Evolutionary conservation across 2,329 filamentous ascomycete genomes (phyloP), one percentile per base, ranked within the genome.

Genomic region (Neonectria magnoliae): DNA sequence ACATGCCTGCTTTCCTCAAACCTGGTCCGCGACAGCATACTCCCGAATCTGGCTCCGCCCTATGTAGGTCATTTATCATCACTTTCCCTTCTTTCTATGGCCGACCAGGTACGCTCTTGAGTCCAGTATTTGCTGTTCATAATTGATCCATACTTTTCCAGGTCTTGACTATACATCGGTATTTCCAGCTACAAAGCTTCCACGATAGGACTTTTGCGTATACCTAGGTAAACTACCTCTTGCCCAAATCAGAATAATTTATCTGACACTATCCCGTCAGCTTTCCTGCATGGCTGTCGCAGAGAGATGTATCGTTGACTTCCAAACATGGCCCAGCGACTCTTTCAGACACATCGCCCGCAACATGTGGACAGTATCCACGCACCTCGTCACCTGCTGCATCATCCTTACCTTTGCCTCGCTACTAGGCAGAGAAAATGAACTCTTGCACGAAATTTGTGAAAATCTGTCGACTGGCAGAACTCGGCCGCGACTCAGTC

Each of bases 151-250:
- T 14, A 5, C 1, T 25, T 9, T 38, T 11, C 38, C 33, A 64
- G 61, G 33, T 59, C 14, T 51, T 55, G 14, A 64, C 61, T 1
- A 38, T 64, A 11, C 61, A 64, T 5, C 56, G 61, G 1, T 56
- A 64, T 53, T 64, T 64, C 36, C 61, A 59, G n/a, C 33, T 64
- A 10, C 50, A 45, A 18, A 60, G 61, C 33, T 64, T 60, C n/a
- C 51, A 31, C 16, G 61, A 64, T 8, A 31, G 47, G 25, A 22
- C 42, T 16, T 64, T 59, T 25, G 51, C 56, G 2, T 64, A 44
- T n/a, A 60, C 61, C 3, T 52, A 59, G 44, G 61, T 56, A 59
- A n/a, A 22, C 9, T 7, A 8, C 18, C 20, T 16, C 29, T 31
- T 31, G 10, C 29, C 10, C 11, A n/a, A 3, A n/a, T 29, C 45